These are phyloP conservation scores for Golubevia pallescens DNA, from an alignment of 1,284 basidiomycete genomes.

Conservation along the genomic window DNA sequence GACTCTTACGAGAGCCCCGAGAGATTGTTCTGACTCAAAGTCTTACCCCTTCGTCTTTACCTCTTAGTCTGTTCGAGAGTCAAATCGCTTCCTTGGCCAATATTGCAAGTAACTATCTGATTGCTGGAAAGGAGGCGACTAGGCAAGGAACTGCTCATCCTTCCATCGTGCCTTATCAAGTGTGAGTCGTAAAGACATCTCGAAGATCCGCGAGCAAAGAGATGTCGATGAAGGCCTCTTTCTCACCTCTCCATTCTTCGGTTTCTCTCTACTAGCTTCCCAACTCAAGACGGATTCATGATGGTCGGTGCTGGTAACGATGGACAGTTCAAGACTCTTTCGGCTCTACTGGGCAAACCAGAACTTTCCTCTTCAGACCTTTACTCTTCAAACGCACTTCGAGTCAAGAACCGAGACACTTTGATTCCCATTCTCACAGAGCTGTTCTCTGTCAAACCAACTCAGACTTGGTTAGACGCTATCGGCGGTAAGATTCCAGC, in stretches of 20 bases:
- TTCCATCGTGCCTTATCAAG: slow-evolving; percentile 50
- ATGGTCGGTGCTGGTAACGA: slow-evolving; percentile 95
- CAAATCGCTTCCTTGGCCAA: slow-evolving; percentile 90
- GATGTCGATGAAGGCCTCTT: slow-evolving; percentile 65
- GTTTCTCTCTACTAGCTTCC: slow-evolving; percentile 67
- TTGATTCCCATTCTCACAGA: slow-evolving; percentile 77
- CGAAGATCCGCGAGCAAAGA: neutral
- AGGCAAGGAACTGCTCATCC: slow-evolving; percentile 88
- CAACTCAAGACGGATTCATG: slow-evolving; percentile 83
- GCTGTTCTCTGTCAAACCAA: slow-evolving; percentile 46
- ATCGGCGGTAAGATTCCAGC: slow-evolving; percentile 44
- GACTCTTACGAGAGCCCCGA: neutral
- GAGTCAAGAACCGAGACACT: slow-evolving; percentile 78
- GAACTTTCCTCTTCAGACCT: slow-evolving; percentile 18
- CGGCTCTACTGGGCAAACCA: slow-evolving; percentile 17
- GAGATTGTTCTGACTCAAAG: no score
- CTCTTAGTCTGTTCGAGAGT: slow-evolving; percentile 29
- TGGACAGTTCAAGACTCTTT: slow-evolving; percentile 72
- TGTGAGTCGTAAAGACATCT: slow-evolving; percentile 1
- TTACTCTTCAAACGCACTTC: slow-evolving; percentile 68
- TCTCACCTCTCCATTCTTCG: slow-evolving; percentile 41
- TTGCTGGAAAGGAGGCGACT: slow-evolving; percentile 82
- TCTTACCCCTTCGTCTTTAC: neutral
- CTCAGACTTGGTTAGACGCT: slow-evolving; percentile 37
- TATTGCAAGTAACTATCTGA: slow-evolving; percentile 90